Base-by-base conservation (phyloP, 2,329 filamentous ascomycete genomes). In the Stemphylium lycopersici region DNA sequence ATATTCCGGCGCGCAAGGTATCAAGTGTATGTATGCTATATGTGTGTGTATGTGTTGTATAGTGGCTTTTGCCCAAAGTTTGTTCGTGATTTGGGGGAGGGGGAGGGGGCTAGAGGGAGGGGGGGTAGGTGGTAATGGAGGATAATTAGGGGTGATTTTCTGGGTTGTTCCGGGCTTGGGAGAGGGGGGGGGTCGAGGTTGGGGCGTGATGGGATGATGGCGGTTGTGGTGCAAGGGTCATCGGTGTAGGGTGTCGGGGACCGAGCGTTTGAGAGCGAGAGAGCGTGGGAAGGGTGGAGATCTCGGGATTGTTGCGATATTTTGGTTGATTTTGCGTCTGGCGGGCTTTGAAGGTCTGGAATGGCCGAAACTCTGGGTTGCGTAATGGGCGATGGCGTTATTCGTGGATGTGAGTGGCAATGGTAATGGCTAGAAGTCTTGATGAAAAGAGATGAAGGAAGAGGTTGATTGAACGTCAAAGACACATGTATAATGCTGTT, bases 81-180 rank as follows among this genome's bases (percentile, higher is more conserved):
- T 29, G 15, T 22, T 8, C 4, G 0, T 29, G 7, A 6, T 15
- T 16, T 18, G 41, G 11, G 29, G 11, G 15, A 29, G 29, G 11
- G 15, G 12, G 12, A 18, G 18, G 31, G 15, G 12, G 29, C 16
- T n/a, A 3, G 12, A 33, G 31, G 13, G 20, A 20, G 41, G 11
- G 31, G 13, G 11, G 12, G 16, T 36, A 15, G 12, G 16, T 36
- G 12, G 12, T 13, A 49, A 43, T 42, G 12, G n/a, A 16, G 34
- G 11, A 34, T 49, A 54, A 54, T 54, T 54, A 54, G 36, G 22
- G 34, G 46, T 40, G 18, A 31, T 54, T 36, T 49, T 34, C 16
- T 15, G 20, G 8, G 13, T 44, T 37, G 24, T 37, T 26, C 33
- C n/a, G 33, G 16, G 43, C 18, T 44, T 43, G n/a, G 16, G n/a